phyloP scores from a whole-genome alignment of 306 rosid genomes.

The Oxytropis ochrocephala region DNA sequence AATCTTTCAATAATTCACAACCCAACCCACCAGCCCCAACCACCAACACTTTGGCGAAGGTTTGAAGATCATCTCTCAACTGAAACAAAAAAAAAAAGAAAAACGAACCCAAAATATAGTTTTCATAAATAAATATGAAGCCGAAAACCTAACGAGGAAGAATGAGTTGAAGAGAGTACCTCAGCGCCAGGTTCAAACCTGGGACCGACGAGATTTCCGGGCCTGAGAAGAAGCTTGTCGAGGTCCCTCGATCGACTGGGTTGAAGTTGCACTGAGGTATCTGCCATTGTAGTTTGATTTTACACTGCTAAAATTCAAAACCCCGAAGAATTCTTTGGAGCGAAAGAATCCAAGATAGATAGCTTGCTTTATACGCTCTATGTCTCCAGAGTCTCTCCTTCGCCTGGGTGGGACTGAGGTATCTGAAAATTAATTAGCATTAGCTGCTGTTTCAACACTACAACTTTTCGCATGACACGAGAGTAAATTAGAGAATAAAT shows the following conservation, averaged over 20 bases:
- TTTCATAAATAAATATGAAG: background rate
- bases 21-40: slow-evolving; percentile 94
- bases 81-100: background rate
- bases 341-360: background rate
- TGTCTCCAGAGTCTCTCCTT: no score
- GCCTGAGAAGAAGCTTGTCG: slow-evolving; percentile 81
- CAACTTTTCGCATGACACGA: no score
- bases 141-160: background rate
- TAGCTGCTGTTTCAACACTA: no score
- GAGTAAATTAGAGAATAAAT: no score
- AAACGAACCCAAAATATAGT: background rate
- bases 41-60: slow-evolving; percentile 65
- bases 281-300: slow-evolving; percentile 37
- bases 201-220: slow-evolving; percentile 72
- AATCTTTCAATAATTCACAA: slow-evolving; percentile 83
- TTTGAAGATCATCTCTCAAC: slow-evolving; percentile 68
- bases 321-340: background rate
- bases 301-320: background rate
- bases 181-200: slow-evolving; percentile 71
- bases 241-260: slow-evolving; percentile 80
- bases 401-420: no score
- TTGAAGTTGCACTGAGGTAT: slow-evolving; percentile 6
- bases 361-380: slow-evolving; percentile 8
- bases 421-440: no score
- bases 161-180: slow-evolving; percentile 20